Conservation (phyloP, 1,284 basidiomycete species). For the Schizopora paradoxa region DNA sequence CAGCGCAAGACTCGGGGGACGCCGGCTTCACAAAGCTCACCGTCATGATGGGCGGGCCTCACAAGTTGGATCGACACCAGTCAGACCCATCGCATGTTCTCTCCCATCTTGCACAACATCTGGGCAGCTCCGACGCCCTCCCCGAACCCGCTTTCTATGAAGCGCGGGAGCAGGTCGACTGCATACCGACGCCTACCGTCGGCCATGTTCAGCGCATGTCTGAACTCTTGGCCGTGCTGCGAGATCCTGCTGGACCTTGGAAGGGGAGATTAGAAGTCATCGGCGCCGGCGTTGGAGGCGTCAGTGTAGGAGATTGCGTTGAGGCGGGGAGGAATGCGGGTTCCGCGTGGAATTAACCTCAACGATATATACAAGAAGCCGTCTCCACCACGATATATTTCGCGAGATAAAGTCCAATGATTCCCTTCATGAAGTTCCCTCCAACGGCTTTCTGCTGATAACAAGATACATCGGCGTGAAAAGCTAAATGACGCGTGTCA, state of each 20-base stretch:
- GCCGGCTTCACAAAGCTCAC: conserved; percentile 66
- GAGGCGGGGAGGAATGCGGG: conserved; percentile 62
- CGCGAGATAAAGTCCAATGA: no score
- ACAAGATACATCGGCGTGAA: conserved; percentile 81
- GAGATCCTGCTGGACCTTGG: conserved; percentile 38
- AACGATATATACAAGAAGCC: background rate
- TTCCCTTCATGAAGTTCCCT: no score
- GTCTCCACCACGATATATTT: no score
- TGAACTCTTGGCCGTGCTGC: conserved; percentile 49
- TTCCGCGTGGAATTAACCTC: conserved; percentile 15
- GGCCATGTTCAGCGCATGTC: conserved; percentile 71
- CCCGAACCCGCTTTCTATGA: conserved; percentile 56
- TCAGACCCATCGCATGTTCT: conserved; percentile 22
- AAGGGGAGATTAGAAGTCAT: conserved; percentile 62
- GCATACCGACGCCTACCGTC: conserved; percentile 80
- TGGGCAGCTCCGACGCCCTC: conserved; percentile 43
- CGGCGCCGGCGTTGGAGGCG: conserved; percentile 85
- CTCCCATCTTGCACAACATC: conserved; percentile 41
- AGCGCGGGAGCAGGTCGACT: conserved; percentile 55
- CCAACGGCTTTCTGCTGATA: conserved; percentile 56
- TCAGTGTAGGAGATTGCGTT: conserved; percentile 89
- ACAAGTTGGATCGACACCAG: conserved; percentile 37
- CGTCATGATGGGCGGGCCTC: conserved; percentile 88
- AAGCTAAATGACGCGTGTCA: conserved; percentile 38
- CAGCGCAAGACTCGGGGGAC: conserved; percentile 53